Evolutionary conservation across 306 rosid species (phyloP), one percentile per base, ranked within the genome.

Genomic region (Rubus idaeus): DNA sequence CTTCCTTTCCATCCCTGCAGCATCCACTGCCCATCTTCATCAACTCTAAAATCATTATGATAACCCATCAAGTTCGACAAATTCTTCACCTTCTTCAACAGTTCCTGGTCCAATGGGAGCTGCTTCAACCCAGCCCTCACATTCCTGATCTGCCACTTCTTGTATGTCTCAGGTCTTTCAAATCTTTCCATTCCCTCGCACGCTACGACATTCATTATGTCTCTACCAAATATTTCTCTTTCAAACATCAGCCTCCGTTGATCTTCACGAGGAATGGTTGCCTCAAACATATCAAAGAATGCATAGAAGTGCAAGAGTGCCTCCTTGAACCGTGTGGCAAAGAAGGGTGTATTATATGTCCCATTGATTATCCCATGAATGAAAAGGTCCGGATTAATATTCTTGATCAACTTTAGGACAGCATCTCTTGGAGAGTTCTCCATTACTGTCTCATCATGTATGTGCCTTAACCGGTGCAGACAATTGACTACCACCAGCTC

Each of bases 1-100:
- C 75, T 40, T 42, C 84, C 85, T 60, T 75, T 84, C 87, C 87
- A 81, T 4, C 83, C 80, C 14, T 68, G 82, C 51, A 84, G 60
- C 75, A 84, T 26, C 87, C 83, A 84, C 5, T 73, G 46, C 17
- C 76, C 76, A 37, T 81, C 78, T 62, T 70, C 67, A 0, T 77
- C 83, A 4, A 84, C 4, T 17, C 50, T 44, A 64, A 84, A 81
- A 13, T 78, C 78, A 17, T 56, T 37, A 68, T 81, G 75, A 73
- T 78, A 84, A 23, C 30, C 63, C 40, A 30, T 70, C 37, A 30
- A n/a, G 61, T 64, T 47, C n/a, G 39, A 51, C 40, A 40, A 47
- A 4, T 14, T 45, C 78, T 23, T 74, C 12, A 58, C 67, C 4
- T 56, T 37, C 46, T 40, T 67, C 61, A 63, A 6, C 17, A 74